Evolutionary conservation across 148 eudicot species (phyloP).

Genomic region (Amaranthus cruentus): DNA sequence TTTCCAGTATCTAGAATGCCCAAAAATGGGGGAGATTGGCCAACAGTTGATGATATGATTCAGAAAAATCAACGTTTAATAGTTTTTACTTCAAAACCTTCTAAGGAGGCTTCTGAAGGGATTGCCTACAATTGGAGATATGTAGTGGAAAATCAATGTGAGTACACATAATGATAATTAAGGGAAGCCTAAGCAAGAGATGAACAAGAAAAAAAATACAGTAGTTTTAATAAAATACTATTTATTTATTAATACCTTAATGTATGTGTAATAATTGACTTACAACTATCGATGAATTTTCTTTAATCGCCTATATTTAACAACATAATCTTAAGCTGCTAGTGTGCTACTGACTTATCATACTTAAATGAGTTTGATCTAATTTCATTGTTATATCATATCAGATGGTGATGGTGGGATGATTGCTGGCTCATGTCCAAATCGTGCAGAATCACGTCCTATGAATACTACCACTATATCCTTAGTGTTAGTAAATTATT

Average conservation of each 20-base stretch:
- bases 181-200: no score
- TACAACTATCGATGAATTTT: no score
- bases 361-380: neutral
- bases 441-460: conserved; percentile 68
- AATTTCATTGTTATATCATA: neutral
- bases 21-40: conserved; percentile 83
- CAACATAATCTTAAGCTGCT: neutral
- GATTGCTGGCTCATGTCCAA: conserved; percentile 64
- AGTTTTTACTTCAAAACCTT: conserved; percentile 81
- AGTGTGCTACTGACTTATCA: no score
- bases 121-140: conserved; percentile 94
- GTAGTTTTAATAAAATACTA: no score
- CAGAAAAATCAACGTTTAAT: conserved; percentile 66
- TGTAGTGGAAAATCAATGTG: conserved; percentile 89
- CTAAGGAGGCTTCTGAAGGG: conserved; percentile 81
- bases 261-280: no score
- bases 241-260: no score
- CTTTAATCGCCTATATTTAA: neutral
- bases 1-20: conserved; percentile 91
- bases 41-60: conserved; percentile 80
- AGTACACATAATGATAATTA: conserved; percentile 23
- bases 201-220: no score
- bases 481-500: conserved; percentile 66
- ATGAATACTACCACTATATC: conserved; percentile 60
- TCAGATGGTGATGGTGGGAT: conserved; percentile 82